Conservation (phyloP, 352 stramenopile genomes). For the Phytophthora citricola region DNA sequence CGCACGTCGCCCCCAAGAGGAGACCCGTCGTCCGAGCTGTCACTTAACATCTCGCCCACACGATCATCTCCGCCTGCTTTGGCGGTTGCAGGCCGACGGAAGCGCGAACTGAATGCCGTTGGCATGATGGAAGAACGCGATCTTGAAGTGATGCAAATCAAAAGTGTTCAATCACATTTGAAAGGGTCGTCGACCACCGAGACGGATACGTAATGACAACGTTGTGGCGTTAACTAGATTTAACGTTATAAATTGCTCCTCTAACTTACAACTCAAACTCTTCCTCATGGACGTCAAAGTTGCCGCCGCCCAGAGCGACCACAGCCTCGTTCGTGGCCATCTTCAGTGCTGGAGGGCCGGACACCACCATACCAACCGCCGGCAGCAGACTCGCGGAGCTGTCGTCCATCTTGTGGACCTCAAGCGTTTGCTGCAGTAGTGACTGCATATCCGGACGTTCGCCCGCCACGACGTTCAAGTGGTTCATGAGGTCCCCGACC, state of each 20-base stretch:
- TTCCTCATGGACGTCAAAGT: slow-evolving; percentile 65
- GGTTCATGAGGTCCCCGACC: slow-evolving; percentile 43
- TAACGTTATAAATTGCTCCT: background rate
- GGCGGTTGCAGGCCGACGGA: slow-evolving; percentile 30
- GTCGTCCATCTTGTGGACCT: slow-evolving; percentile 28
- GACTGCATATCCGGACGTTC: slow-evolving; percentile 44
- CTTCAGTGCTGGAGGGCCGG: slow-evolving; percentile 45
- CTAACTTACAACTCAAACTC: slow-evolving; percentile 54
- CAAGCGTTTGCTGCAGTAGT: slow-evolving; percentile 38
- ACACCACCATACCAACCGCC: slow-evolving; percentile 48
- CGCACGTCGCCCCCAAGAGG: slow-evolving; percentile 29
- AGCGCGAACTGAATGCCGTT: slow-evolving; percentile 39
- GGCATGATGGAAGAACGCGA: slow-evolving; percentile 6
- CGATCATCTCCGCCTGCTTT: slow-evolving; percentile 33
- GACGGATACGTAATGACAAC: slow-evolving; percentile 8
- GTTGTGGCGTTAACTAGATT: background rate
- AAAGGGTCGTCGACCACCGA: slow-evolving; percentile 5
- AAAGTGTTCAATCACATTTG: slow-evolving; percentile 7
- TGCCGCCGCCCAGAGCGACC: slow-evolving; percentile 35
- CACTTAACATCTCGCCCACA: slow-evolving; percentile 66
- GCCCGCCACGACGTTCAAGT: slow-evolving; percentile 41
- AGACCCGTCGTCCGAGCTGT: slow-evolving; percentile 59
- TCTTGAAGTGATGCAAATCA: slow-evolving; percentile 17
- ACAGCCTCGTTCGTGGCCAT: slow-evolving; percentile 43
- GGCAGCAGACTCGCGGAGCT: slow-evolving; percentile 25